A percentile compares a stretch with the other conserved stretches of the same genome.
Evolutionary conservation across 768 basidiomycete species (phyloP).

Genomic region (Pleurotus salmoneostramineus): DNA sequence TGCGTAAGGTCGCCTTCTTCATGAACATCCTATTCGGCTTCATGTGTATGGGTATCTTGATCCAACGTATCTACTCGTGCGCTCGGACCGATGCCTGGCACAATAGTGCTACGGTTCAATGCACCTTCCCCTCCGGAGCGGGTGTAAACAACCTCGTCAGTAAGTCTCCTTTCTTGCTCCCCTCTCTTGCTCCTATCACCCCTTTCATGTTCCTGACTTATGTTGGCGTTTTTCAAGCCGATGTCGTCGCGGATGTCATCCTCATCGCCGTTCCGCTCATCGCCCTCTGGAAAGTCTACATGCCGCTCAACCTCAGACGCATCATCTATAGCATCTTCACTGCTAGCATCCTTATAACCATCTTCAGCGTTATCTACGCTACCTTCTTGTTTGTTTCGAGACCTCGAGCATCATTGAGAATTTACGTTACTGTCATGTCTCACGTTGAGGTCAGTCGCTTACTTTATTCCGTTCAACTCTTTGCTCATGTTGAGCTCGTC

Average conservation of each 20-base stretch:
- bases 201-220: no score
- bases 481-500: not conserved
- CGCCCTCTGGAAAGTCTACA: slow-evolving; percentile 6
- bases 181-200: not conserved
- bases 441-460: not conserved
- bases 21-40: not conserved
- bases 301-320: slow-evolving; percentile 7
- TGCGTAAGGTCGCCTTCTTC: not conserved
- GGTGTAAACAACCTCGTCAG: not conserved
- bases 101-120: not conserved
- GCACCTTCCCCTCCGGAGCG: not conserved
- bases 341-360: slow-evolving; percentile 6
- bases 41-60: not conserved
- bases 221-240: not conserved
- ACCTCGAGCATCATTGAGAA: not conserved
- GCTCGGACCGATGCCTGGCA: not conserved
- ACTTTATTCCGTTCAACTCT: no score
- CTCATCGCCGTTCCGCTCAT: slow-evolving; percentile 6
- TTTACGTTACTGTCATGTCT: not conserved
- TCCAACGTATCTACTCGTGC: not conserved
- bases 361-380: slow-evolving; percentile 5
- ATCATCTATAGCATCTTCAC: slow-evolving; percentile 7
- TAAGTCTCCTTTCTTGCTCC: not conserved
- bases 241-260: slow-evolving; percentile 8
- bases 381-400: not conserved